phyloP scores from a whole-genome alignment of 2,329 filamentous ascomycete genomes.

The Aulographum hederae region DNA sequence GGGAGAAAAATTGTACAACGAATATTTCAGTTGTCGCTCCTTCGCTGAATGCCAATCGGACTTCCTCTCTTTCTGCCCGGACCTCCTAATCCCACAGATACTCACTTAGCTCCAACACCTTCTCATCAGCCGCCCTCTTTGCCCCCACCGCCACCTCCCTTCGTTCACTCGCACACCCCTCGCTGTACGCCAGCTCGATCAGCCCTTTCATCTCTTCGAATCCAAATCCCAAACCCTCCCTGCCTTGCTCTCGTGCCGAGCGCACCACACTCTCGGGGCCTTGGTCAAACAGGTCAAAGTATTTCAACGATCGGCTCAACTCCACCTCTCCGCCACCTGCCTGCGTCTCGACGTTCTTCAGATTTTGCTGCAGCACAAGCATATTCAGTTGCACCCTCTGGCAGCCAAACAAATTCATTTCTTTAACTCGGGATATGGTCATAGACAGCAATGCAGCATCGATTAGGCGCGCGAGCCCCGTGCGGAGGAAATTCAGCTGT shows the following conservation, averaged over 20 bases:
- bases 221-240: slow-evolving; percentile 14
- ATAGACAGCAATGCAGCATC: slow-evolving; percentile 56
- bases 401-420: slow-evolving; percentile 71
- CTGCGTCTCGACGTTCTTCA: slow-evolving; percentile 73
- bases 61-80: too few species aligned
- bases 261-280: slow-evolving; percentile 48
- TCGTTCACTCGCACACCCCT: slow-evolving; percentile 43
- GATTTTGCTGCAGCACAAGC: slow-evolving; percentile 84
- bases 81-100: too few species aligned
- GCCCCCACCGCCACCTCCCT: slow-evolving; percentile 49
- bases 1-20: too few species aligned
- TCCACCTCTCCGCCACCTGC: too few species aligned
- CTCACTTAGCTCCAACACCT: slow-evolving; percentile 51
- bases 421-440: slow-evolving; percentile 50
- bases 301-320: slow-evolving; percentile 45
- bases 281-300: slow-evolving; percentile 48
- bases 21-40: too few species aligned
- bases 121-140: slow-evolving; percentile 51
- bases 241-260: slow-evolving; percentile 33
- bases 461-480: slow-evolving; percentile 58
- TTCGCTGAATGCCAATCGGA: too few species aligned
- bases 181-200: slow-evolving; percentile 21
- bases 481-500: too few species aligned
- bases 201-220: slow-evolving; percentile 22
- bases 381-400: slow-evolving; percentile 88